These are phyloP conservation scores for Ogataea allantospora DNA, from an alignment of 805 yeast genomes.

Conservation along the genomic window DNA sequence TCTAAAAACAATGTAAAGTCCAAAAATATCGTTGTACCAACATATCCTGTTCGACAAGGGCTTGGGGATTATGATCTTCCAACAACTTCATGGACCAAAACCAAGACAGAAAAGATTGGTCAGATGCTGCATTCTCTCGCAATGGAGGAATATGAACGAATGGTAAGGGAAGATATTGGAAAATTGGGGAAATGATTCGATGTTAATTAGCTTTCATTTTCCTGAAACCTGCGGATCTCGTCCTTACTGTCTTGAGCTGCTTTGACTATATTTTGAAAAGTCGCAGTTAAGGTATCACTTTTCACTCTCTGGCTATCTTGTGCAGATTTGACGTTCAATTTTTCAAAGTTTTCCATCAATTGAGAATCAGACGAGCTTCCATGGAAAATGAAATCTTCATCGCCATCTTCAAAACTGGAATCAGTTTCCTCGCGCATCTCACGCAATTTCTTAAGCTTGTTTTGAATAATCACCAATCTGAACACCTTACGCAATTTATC, in stretches of 20 bases:
- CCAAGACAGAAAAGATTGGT: neutral
- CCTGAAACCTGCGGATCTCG: constrained; percentile 30
- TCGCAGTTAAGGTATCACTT: constrained; percentile 29
- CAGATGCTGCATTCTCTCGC: constrained; percentile 6
- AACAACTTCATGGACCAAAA: neutral
- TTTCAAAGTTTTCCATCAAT: constrained; percentile 33
- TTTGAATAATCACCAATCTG: constrained; percentile 77
- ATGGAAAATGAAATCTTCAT: constrained; percentile 33
- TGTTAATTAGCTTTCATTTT: constrained; percentile 16
- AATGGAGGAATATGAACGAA: constrained; percentile 6
- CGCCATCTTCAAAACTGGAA: constrained; percentile 31
- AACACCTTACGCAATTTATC: constrained; percentile 81
- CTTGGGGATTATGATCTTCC: neutral
- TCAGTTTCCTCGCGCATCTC: constrained; percentile 57
- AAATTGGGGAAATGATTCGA: neutral
- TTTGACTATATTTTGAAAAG: constrained; percentile 33
- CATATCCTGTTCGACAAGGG: neutral
- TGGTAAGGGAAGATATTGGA: constrained; percentile 1
- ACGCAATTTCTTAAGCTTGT: constrained; percentile 71
- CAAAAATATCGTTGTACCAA: neutral
- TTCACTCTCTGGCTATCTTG: constrained; percentile 16
- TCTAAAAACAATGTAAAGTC: neutral
- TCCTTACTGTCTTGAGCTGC: constrained; percentile 33
- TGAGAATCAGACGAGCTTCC: constrained; percentile 42
- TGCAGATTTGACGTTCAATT: constrained; percentile 10